phyloP scores from a whole-genome alignment of 2,329 filamentous ascomycete genomes.

The Arthrocladium fulminans region DNA sequence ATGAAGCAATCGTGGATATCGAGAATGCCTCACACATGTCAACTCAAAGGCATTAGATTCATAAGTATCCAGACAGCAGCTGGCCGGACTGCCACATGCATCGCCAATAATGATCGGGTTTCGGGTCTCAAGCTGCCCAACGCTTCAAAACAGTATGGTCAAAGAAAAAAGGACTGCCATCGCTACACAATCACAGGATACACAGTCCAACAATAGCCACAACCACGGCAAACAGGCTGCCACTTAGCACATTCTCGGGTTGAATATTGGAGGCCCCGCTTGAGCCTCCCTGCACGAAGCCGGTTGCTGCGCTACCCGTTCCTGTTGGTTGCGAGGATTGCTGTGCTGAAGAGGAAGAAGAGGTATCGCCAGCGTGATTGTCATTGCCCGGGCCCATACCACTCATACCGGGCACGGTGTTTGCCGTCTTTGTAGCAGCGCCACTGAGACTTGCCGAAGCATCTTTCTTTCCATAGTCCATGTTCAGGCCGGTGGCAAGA shows the following conservation, averaged over 20 bases:
- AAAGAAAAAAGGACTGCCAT: neutral
- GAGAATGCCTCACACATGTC: neutral
- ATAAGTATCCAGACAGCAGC: neutral
- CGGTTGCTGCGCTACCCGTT: constrained; percentile 19
- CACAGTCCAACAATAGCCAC: constrained; percentile 39
- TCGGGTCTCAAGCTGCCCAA: constrained; percentile 2
- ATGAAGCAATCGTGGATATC: neutral
- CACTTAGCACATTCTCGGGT: constrained; percentile 29
- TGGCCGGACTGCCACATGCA: neutral
- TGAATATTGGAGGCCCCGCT: constrained; percentile 12
- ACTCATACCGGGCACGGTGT: constrained; percentile 49
- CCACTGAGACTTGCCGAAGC: constrained; percentile 25
- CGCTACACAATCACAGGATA: constrained; percentile 28
- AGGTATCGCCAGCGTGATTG: constrained; percentile 15
- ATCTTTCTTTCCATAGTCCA: constrained; percentile 39
- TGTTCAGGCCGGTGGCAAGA: constrained; percentile 70
- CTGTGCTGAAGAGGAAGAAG: constrained; percentile 2
- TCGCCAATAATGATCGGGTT: neutral
- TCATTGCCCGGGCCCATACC: constrained; percentile 39
- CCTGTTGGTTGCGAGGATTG: constrained; percentile 10
- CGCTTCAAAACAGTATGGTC: neutral
- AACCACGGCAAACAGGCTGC: constrained; percentile 40
- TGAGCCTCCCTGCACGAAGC: constrained; percentile 22
- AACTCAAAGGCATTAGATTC: constrained; percentile 4
- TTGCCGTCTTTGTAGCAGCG: constrained; percentile 27